Evolutionary conservation across 2,329 filamentous ascomycete species (phyloP).

Genomic region (Trichoderma brevicompactum): DNA sequence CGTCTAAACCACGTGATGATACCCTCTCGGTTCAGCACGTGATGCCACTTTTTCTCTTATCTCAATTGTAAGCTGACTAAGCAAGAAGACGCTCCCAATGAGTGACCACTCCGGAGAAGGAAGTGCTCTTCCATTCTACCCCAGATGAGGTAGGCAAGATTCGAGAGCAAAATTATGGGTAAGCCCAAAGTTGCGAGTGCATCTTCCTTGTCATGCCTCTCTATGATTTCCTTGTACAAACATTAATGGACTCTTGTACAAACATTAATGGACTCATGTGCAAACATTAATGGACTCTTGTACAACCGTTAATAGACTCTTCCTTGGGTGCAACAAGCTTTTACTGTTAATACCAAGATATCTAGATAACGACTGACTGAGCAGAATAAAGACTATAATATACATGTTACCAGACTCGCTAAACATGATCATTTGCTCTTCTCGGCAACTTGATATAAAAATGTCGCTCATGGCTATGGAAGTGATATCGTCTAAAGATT

Average conservation of each 20-base stretch:
- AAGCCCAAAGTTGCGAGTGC: no score
- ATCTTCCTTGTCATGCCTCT: no score
- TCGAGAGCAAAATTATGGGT: no score
- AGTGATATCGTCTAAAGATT: neutral
- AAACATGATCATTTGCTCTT: neutral
- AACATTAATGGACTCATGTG: no score
- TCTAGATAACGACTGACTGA: slow-evolving; percentile 11
- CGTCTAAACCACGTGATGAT: slow-evolving; percentile 41
- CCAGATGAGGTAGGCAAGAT: no score
- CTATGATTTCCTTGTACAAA: neutral
- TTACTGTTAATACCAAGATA: neutral
- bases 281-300: no score
- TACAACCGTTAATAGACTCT: no score
- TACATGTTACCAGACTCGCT: slow-evolving; percentile 7
- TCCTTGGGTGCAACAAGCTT: no score
- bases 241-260: no score
- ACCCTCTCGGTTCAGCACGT: slow-evolving; percentile 32
- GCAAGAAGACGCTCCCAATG: neutral
- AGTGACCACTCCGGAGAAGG: no score
- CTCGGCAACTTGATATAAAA: slow-evolving; percentile 1
- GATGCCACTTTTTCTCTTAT: slow-evolving; percentile 5
- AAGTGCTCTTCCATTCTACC: neutral
- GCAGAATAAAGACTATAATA: neutral
- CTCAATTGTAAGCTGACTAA: neutral
- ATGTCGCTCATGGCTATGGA: slow-evolving; percentile 3